Conservation (phyloP, 192 early-diverging fungal genomes). For the Rhizoclosmatium sp. region DNA sequence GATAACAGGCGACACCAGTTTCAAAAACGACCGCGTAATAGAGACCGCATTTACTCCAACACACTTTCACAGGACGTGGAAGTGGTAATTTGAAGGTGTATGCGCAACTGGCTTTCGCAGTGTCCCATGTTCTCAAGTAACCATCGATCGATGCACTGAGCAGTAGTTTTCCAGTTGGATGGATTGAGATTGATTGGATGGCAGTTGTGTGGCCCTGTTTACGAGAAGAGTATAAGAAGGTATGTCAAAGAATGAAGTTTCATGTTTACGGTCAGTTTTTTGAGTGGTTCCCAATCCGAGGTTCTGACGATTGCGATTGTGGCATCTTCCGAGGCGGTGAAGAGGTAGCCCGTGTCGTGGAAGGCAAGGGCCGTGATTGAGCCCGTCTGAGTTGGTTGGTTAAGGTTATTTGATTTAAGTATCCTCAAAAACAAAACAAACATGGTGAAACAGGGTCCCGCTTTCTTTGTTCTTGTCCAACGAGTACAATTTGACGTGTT, state of each 20-base stretch:
- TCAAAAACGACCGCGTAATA: conserved; percentile 52
- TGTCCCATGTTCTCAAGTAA: conserved; percentile 59
- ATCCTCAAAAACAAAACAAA: background rate
- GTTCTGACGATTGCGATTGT: conserved; percentile 87
- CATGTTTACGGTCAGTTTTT: conserved; percentile 79
- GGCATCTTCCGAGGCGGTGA: conserved; percentile 91
- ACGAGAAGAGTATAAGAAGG: background rate
- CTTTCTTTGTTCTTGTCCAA: conserved; percentile 86
- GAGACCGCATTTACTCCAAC: conserved; percentile 45
- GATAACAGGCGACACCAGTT: conserved; percentile 40
- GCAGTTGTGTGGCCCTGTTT: conserved; percentile 60
- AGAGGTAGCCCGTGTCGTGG: conserved; percentile 81
- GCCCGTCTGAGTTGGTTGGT: conserved; percentile 56
- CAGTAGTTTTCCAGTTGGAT: conserved; percentile 95
- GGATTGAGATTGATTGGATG: conserved; percentile 84
- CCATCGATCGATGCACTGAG: conserved; percentile 73
- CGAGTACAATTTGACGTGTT: conserved; percentile 92
- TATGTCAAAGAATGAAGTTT: conserved; percentile 36
- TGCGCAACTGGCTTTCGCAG: conserved; percentile 50
- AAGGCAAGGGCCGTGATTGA: conserved; percentile 89
- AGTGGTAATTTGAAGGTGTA: conserved; percentile 48
- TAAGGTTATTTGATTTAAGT: background rate
- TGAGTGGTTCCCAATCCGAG: conserved; percentile 97
- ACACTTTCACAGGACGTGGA: conserved; percentile 43
- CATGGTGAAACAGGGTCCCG: conserved; percentile 90